phyloP scores from a whole-genome alignment of 2,329 filamentous ascomycete species.

The Xylaria sp. region DNA sequence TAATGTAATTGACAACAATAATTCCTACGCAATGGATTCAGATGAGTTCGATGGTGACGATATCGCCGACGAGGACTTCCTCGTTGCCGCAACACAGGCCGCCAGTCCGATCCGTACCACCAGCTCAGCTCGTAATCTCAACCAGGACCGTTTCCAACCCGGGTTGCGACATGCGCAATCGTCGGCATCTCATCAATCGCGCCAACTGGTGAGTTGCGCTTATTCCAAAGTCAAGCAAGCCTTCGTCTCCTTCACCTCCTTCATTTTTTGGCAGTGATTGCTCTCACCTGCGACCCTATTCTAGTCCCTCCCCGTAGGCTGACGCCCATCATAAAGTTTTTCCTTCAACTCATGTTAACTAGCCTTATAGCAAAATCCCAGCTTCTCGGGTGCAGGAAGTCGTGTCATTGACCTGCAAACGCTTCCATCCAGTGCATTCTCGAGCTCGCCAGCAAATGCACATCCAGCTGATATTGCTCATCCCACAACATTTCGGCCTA shows the following conservation, averaged over 20 bases:
- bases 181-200: constrained; percentile 21
- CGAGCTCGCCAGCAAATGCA: constrained; percentile 60
- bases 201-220: constrained; percentile 37
- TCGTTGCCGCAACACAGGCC: constrained; percentile 67
- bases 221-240: background rate
- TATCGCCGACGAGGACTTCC: constrained; percentile 73
- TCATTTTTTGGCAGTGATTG: background rate
- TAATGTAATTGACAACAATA: constrained; percentile 27
- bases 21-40: constrained; percentile 57
- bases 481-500: constrained; percentile 37
- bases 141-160: constrained; percentile 39
- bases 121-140: constrained; percentile 38
- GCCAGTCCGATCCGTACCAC: constrained; percentile 45
- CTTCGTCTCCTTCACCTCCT: background rate
- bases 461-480: constrained; percentile 11
- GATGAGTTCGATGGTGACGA: constrained; percentile 74
- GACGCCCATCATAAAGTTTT: background rate
- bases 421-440: constrained; percentile 75
- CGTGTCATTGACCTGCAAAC: constrained; percentile 60
- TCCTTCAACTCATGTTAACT: constrained; percentile 23
- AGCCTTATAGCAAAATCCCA: constrained; percentile 31
- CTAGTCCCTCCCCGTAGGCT: background rate
- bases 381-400: constrained; percentile 15
- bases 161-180: constrained; percentile 20
- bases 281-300: background rate